Evolutionary conservation across 129 eudicot species (phyloP).

Genomic region (Pseudognaphalium luteoalbum): DNA sequence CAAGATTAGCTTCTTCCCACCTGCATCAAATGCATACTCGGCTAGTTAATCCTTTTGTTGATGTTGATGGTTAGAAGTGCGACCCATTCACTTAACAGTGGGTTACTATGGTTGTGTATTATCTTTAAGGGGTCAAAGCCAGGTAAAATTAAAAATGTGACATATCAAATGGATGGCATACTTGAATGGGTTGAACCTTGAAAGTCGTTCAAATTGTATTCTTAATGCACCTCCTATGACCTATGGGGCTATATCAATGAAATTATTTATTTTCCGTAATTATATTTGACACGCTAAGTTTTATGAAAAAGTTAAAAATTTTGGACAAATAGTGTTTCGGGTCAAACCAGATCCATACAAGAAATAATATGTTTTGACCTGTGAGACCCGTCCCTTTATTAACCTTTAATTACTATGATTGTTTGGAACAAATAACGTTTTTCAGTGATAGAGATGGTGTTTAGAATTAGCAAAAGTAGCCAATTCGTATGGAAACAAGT

Average conservation of each 20-base stretch:
- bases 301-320: not conserved
- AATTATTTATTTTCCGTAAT: not conserved
- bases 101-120: not conserved
- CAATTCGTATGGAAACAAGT: not conserved
- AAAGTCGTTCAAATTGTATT: not conserved
- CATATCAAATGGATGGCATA: not conserved
- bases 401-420: not conserved
- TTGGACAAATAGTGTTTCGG: not conserved
- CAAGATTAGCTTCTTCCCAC: slow-evolving; percentile 87
- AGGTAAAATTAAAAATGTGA: not conserved
- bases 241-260: too few species aligned
- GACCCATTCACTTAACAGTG: not conserved
- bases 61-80: not conserved
- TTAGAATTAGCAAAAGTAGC: not conserved
- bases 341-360: not conserved
- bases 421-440: not conserved
- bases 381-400: not conserved
- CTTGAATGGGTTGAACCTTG: not conserved
- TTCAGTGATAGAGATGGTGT: not conserved
- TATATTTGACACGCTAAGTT: not conserved
- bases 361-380: not conserved
- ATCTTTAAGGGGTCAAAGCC: not conserved
- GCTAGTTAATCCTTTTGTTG: not conserved
- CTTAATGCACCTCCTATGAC: not conserved
- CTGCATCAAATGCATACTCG: slow-evolving; percentile 26